phyloP scores from a whole-genome alignment of 805 yeast species.

The Danielia reshetovae region DNA sequence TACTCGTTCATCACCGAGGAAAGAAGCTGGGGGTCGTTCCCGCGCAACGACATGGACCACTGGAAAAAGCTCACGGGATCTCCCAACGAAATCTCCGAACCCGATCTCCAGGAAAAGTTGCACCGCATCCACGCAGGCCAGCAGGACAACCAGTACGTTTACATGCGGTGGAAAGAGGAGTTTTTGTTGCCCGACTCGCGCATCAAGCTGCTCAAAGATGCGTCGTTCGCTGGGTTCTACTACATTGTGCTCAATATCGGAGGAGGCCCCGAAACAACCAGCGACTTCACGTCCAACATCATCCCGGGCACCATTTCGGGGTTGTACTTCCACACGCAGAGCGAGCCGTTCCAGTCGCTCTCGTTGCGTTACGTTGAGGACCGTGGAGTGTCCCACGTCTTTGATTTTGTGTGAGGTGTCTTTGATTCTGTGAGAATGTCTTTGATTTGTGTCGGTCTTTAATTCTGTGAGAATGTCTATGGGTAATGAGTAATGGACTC shows the following conservation, averaged over 20 bases:
- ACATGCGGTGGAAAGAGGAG: conserved; percentile 95
- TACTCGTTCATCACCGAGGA: conserved; percentile 58
- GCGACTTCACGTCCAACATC: conserved; percentile 8
- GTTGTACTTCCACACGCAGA: conserved; percentile 73
- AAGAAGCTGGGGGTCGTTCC: conserved; percentile 50
- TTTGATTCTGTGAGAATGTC: too few species aligned
- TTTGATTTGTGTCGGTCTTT: too few species aligned
- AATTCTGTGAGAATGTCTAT: too few species aligned
- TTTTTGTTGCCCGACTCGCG: conserved; percentile 78
- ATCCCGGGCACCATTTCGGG: conserved; percentile 73
- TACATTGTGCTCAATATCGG: conserved; percentile 78
- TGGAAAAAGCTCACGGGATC: conserved; percentile 46
- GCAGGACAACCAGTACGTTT: conserved; percentile 41
- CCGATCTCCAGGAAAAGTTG: conserved; percentile 23
- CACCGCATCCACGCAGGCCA: conserved; percentile 26
- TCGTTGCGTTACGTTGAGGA: conserved; percentile 55
- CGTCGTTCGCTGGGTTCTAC: conserved; percentile 90
- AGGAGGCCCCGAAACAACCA: conserved; percentile 9
- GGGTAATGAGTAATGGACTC: too few species aligned
- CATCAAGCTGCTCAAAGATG: conserved; percentile 59
- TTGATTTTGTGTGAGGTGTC: conserved; percentile 21
- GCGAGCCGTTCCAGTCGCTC: conserved; percentile 76
- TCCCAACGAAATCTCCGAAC: conserved; percentile 46
- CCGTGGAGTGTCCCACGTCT: conserved; percentile 32
- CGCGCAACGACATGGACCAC: conserved; percentile 44